Base-by-base conservation (phyloP, 805 yeast species). In the Barnettozyma wickerhamii region DNA sequence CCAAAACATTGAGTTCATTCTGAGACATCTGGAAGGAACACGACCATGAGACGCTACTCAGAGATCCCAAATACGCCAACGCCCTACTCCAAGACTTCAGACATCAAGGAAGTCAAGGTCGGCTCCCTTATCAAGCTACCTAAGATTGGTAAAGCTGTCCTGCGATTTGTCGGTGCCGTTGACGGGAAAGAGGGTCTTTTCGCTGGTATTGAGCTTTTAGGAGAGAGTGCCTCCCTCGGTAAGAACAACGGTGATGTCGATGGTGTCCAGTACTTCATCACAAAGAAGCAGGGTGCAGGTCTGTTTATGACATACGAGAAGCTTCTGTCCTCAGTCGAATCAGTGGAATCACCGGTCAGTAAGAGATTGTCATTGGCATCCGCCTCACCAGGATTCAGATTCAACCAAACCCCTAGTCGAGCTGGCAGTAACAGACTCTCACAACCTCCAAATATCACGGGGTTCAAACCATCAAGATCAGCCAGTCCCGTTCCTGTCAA, bases 121-220 rank as follows among this genome's bases (percentile, higher is more conserved):
- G 60, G 60, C 5, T 35, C 52, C 10, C 38, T 43, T 1, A 7
- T 56, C 48, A 58, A 40, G 60, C 69, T 83, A 2, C 95, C 95
- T 0, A 85, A 84, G 9, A 79, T 84, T 10, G 79, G 85, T 19
- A 63, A 65, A 30, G 96, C 90, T 1, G 67, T 79, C 10, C 64
- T 90, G 38, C 70, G 79, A 44, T 90, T 74, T 60, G 68, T 80
- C 17, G 99, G 96, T 1, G 62, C 72, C 2, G 86, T 91, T 14
- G 74, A 79, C 18, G 81, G 81, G 18, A 87, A 85, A 55, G 62
- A 64, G 6, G 95, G 96, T 0, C 68, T 71, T 10, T 91, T 81
- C 66, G 96, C 90, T 5, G 99, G 99, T 3, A 72, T 91, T 6
- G 97, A 91, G 58, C 65, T 91, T 32, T 53, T 79, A n/a, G 90